These are phyloP conservation scores for Hyphodiscus hymeniophilus DNA, from an alignment of 495 filamentous ascomycete genomes.

Conservation along the genomic window DNA sequence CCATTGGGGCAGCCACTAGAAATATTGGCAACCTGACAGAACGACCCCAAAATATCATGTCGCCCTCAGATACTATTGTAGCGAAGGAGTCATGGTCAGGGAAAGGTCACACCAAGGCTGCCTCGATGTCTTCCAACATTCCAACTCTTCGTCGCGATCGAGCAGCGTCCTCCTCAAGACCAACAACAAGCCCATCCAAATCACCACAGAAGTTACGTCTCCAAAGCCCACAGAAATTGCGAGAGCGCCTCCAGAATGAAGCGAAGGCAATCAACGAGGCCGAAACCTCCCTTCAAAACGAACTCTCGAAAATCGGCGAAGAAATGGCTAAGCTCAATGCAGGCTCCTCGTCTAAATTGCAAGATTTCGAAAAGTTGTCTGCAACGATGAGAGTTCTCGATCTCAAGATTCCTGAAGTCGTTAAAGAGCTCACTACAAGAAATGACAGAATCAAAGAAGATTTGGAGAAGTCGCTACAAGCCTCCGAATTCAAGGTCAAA, in stretches of 20 bases:
- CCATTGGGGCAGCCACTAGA: conserved; percentile 5
- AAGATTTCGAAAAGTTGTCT: conserved; percentile 41
- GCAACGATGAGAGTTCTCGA: conserved; percentile 56
- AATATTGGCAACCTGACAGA: conserved; percentile 20
- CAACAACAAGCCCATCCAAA: conserved; percentile 31
- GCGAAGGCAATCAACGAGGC: conserved; percentile 62
- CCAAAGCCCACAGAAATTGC: conserved; percentile 86
- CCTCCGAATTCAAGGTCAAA: conserved; percentile 68
- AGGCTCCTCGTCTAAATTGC: conserved; percentile 11
- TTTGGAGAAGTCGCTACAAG: conserved; percentile 57
- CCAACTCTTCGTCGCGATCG: conserved; percentile 18
- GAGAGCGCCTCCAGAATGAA: conserved; percentile 79
- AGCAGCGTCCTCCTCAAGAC: conserved; percentile 17
- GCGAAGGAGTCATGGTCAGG: conserved; percentile 16
- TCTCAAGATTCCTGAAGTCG: conserved; percentile 49
- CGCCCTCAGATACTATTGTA: conserved; percentile 11
- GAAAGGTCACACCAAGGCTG: conserved; percentile 15
- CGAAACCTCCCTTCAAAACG: conserved; percentile 59
- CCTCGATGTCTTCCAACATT: conserved; percentile 21
- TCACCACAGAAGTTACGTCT: conserved; percentile 58
- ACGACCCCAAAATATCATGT: conserved; percentile 21
- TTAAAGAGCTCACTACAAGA: conserved; percentile 51
- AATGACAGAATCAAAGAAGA: conserved; percentile 57
- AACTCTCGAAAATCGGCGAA: conserved; percentile 73
- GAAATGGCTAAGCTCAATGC: conserved; percentile 63